Base-by-base conservation (phyloP, 1,284 basidiomycete genomes). In the Rugosomyces carneus region DNA sequence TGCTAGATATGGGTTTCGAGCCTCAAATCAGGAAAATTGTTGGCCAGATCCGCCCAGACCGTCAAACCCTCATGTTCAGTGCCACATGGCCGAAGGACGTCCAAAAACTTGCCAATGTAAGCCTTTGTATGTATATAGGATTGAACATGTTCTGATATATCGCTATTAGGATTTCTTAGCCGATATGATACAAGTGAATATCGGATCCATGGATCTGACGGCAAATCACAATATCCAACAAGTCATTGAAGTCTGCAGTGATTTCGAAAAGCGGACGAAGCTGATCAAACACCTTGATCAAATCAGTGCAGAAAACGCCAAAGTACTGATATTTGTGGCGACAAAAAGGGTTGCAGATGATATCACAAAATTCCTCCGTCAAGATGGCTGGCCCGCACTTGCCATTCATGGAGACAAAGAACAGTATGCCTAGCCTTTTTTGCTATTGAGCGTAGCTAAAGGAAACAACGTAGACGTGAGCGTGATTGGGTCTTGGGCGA, bases 321-420 rank as follows among this genome's bases (percentile, higher is more conserved):
- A 99, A 72, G 95, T 99, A 43, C 80, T 99, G 57, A 99, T 99
- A 63, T 99, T 99, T 67, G 93, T 98, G 49, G 93, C 84, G 35
- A 99, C 95, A 39, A 99, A 99, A 73, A 84, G 95, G 48, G 89
- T 96, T 47, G 95, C 95, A 45, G 95, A 99, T 64, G 95, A 99
- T 58, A 88, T 99, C 58, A 99, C 95, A 37, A 99, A 98, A 72
- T 93, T 93, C 67, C 74, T 97, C 42, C 86, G 93, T 57, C 88
- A 91, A 75, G 93, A 99, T 63, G 95, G 95, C 21, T 99, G 95
- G 95, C 95, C 95, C 23, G 93, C 95, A 9, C 76, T 99, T 42
- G 95, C 95, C 51, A 99, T 99, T 60, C 95, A 99, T 68, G 95
- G 95, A 64, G 95, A 99, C 75, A 97, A 97, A 71, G 89, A 92